Base-by-base conservation (phyloP, 345 rosid species). In the Eucalyptus pauciflora region DNA sequence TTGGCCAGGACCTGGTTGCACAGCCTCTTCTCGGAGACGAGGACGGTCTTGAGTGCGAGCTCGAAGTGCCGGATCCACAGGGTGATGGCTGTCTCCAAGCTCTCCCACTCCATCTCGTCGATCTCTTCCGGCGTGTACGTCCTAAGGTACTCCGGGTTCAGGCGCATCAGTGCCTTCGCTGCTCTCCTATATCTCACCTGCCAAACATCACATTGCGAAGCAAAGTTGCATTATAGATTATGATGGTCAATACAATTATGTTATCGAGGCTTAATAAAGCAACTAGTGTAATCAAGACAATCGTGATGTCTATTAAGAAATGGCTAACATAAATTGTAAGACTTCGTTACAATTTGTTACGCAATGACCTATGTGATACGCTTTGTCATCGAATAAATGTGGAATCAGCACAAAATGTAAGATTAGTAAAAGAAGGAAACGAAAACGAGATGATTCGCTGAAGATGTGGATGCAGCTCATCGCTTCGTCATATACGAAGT, bases 41-140 rank as follows among this genome's bases (percentile, higher is more conserved):
- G 86, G 33, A 95, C 95, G 20, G 90, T 90, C 87, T 86, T 94
- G 9, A 95, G 89, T 1, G 95, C 94, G 27, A 94, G 90, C 50
- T 94, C 90, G 51, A 95, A 95, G 89, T 94, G 96, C 87, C 92
- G 93, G 85, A 93, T 93, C 96, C 96, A 95, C 5, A 94, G 93
- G 69, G 94, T 88, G 37, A 94, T 92, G n/a, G 95, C 91, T 27
- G 91, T 94, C 92, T 94, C 97, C 89, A 95, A 91, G 86, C 87
- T 92, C 90, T 92, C 93, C 97, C 97, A 94, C 89, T 93, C 95
- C 94, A 95, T 93, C 89, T 90, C 91, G 86, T 92, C 95, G 24
- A 95, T 95, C 89, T 95, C 95, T 91, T 95, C 95, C 0, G 97
- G 92, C 51, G 90, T 89, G 91, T 93, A 94, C 52, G 92, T 93